Base-by-base conservation (phyloP, 148 eudicot genomes). In the Diospyros lotus region DNA sequence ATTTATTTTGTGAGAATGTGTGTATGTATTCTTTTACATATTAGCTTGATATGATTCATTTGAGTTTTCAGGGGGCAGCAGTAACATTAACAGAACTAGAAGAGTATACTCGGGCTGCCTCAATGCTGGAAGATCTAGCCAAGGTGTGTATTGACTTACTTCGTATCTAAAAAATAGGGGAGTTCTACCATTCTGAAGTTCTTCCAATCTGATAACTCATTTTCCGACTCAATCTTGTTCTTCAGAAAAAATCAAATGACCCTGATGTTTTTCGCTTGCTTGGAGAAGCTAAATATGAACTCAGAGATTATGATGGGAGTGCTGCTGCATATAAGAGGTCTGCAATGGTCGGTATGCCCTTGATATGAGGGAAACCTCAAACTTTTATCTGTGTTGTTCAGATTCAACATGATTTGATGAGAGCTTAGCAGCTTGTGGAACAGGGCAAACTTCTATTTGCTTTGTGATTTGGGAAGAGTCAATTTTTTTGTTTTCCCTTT, bases 231-330 rank as follows among this genome's bases (percentile, higher is more conserved):
- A 6, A 13, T 68, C 65, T 77, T 66, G 17, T 48, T 80, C 68
- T 78, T 69, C 89, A 92, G 97, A 93, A 85, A 77, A 92, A 86
- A 81, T 89, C 91, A 55, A 82, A 78, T 80, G 96, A 93, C 64
- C 91, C 94, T 43, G 97, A 95, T 78, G 96, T 85, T 55, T 88
- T 87, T 60, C 97, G 99, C 71, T 82, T 95, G 78, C 91, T 92
- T 65, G 99, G 94, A 75, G 99, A 90, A 82, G 91, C 92, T 58
- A 89, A 89, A 72, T 95, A 83, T 81, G 91, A 88, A 76, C 90
- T 95, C 76, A 90, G 86, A 85, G 99, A 95, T 78, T 95, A 89
- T 74, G 91, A 88, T 71, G 94, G 88, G 64, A 95, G 99, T 81
- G 88, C 78, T 73, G 78, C 89, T 76, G 96, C 99, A n/a, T 95